These are phyloP conservation scores for Parmales sp. DNA, from an alignment of 108 stramenopile genomes.

Conservation along the genomic window DNA sequence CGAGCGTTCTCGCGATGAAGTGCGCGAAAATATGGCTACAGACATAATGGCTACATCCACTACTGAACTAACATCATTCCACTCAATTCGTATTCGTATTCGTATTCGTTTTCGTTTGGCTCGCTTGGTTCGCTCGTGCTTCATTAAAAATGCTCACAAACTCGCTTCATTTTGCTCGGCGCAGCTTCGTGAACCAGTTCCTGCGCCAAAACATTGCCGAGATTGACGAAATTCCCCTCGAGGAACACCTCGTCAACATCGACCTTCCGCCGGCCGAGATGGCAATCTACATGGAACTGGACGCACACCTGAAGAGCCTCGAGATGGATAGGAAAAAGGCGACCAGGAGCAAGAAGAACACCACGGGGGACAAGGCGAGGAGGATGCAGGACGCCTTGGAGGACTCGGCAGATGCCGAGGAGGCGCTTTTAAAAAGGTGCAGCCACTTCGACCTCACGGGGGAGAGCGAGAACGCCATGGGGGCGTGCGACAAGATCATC, in stretches of 20 bases:
- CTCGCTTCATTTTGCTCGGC: too few species aligned
- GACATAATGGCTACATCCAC: too few species aligned
- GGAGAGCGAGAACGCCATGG: slow-evolving; percentile 4
- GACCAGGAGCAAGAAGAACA: slow-evolving; percentile 21
- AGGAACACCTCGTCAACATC: slow-evolving; percentile 17
- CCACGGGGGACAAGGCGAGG: slow-evolving; percentile 21
- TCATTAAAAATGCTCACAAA: too few species aligned
- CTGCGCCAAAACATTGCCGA: slow-evolving; percentile 27
- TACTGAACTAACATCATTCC: too few species aligned
- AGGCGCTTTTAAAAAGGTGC: slow-evolving; percentile 35
- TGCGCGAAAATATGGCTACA: too few species aligned
- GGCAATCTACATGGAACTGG: slow-evolving; percentile 37
- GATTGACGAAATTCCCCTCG: slow-evolving; percentile 30
- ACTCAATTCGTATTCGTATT: too few species aligned
- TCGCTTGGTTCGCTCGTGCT: too few species aligned
- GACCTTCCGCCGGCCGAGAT: slow-evolving; percentile 27
- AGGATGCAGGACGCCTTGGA: slow-evolving; percentile 24
- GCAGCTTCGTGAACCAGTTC: slow-evolving; percentile 27
- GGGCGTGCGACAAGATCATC: slow-evolving; percentile 23
- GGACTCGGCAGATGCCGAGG: slow-evolving; percentile 21
- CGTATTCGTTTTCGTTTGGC: too few species aligned
- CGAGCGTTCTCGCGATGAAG: too few species aligned
- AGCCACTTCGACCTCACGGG: slow-evolving; percentile 23
- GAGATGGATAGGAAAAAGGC: slow-evolving; percentile 31
- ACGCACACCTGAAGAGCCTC: slow-evolving; percentile 27